Base-by-base conservation (phyloP, 164 flowering plant genomes). In the Vitis amurensis region DNA sequence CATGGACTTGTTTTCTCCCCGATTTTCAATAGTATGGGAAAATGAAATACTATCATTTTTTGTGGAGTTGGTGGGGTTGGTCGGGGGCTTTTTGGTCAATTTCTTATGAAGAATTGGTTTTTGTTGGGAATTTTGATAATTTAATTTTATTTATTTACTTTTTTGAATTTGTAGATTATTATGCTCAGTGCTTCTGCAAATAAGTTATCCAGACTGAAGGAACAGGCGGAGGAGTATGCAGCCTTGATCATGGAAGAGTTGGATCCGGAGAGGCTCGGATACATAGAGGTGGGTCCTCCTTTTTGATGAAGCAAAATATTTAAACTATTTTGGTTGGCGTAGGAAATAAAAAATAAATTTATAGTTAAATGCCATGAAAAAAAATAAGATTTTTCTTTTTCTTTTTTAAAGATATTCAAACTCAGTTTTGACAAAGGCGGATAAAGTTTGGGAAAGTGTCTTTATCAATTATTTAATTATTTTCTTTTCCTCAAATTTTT, bases 241-340 rank as follows among this genome's bases (percentile, higher is more conserved):
- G 99, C 97, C 64, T 70, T 96, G 68, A 96, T 96, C 62, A 96
- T 96, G 99, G 99, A 96, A 73, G 99, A 96, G 63, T 77, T 96
- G 67, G 99, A 96, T 71, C 98, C 99, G 0, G 98, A 96, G 77
- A 74, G 88, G 72, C 89, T 96, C 60, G 99, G 99, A 71, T 96
- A 96, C 79, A 96, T 96, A 55, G 99, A 96, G 98, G 99, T 96
- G 61, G 72, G 81, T 76, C 31, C 19, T 50, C 49, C 19, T 16
- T 3, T 31, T 31, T 6, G 44, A 37, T 37, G 44, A 37, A 37
- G 44, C 7, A 37, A 37, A 37, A 3, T 37, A 37, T 37, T 37
- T 37, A 37, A 37, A 37, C 44, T 37, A 37, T 37, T 37, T 37
- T 37, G 44, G 44, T 3, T 37, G 44, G 44, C 7, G 44, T 37